Evolutionary conservation across 345 rosid genomes (phyloP).

Genomic region (Hypericum perforatum): DNA sequence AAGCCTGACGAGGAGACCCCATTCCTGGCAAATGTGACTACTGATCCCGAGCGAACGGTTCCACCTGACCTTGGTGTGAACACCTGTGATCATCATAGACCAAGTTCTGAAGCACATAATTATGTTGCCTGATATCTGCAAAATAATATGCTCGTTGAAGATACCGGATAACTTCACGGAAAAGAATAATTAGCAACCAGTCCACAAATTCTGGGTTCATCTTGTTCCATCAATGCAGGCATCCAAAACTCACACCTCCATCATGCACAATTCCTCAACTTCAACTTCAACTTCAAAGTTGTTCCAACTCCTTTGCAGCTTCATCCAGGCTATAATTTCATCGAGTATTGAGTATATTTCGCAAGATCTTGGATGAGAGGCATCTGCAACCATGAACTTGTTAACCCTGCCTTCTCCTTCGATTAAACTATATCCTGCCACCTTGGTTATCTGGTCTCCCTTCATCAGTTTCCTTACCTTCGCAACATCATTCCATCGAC

Average conservation of each 20-base stretch:
- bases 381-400: slow-evolving; percentile 61
- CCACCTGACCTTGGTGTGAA: no score
- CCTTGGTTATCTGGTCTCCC: slow-evolving; percentile 42
- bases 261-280: slow-evolving; percentile 21
- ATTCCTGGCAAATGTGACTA: no score
- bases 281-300: slow-evolving; percentile 27
- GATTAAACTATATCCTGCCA: slow-evolving; percentile 66
- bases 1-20: no score
- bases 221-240: no score
- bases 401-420: slow-evolving; percentile 53
- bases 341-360: slow-evolving; percentile 42
- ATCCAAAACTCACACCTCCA: slow-evolving; percentile 17
- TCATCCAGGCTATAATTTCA: slow-evolving; percentile 29
- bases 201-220: no score
- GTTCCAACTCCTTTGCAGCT: slow-evolving; percentile 17
- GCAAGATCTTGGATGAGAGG: slow-evolving; percentile 39
- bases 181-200: no score
- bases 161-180: no score
- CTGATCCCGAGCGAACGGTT: no score
- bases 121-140: no score
- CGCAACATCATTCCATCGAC: slow-evolving; percentile 59
- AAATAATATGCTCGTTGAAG: no score
- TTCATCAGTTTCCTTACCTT: slow-evolving; percentile 66
- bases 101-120: no score
- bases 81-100: no score